Conservation (phyloP, 352 stramenopile genomes). For the Phytopythium kandeliae region DNA sequence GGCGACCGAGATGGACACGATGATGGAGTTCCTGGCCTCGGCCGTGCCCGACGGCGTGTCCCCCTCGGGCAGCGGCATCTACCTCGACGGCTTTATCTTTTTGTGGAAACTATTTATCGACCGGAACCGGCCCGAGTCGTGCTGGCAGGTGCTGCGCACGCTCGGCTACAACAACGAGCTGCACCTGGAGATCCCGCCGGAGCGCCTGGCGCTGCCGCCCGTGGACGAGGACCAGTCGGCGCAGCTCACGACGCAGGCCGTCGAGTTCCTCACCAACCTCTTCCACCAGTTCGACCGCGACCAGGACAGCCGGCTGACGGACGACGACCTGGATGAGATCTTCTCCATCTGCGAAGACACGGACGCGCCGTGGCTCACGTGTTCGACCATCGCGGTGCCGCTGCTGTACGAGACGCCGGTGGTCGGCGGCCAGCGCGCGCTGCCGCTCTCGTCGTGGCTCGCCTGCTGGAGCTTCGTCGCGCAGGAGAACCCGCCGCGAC, state of each 20-base stretch:
- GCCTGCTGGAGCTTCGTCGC: conserved; percentile 68
- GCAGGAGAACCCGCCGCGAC: conserved; percentile 68
- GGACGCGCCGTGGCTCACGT: conserved; percentile 60
- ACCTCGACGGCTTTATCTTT: conserved; percentile 76
- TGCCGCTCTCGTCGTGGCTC: conserved; percentile 58
- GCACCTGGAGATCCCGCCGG: conserved; percentile 63
- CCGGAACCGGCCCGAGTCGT: conserved; percentile 83
- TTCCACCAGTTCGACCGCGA: conserved; percentile 83
- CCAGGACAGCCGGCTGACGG: conserved; percentile 66
- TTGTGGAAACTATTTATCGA: conserved; percentile 88
- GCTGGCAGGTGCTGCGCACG: conserved; percentile 81
- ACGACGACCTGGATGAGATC: conserved; percentile 67
- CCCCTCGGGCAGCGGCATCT: conserved; percentile 56
- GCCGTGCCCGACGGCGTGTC: conserved; percentile 63
- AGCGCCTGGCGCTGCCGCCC: conserved; percentile 45
- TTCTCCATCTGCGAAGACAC: conserved; percentile 83
- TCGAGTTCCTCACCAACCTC: conserved; percentile 69
- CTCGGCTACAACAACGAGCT: conserved; percentile 82
- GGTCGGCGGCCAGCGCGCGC: conserved; percentile 41
- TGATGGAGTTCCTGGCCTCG: conserved; percentile 76
- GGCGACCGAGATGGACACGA: conserved; percentile 76
- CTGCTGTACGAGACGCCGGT: conserved; percentile 50
- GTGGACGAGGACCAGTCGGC: conserved; percentile 73
- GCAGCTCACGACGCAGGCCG: conserved; percentile 58
- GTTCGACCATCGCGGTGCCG: conserved; percentile 44